Evolutionary conservation across 2,329 filamentous ascomycete genomes (phyloP), one percentile per base, ranked within the genome.

Genomic region (Colletotrichum destructivum): DNA sequence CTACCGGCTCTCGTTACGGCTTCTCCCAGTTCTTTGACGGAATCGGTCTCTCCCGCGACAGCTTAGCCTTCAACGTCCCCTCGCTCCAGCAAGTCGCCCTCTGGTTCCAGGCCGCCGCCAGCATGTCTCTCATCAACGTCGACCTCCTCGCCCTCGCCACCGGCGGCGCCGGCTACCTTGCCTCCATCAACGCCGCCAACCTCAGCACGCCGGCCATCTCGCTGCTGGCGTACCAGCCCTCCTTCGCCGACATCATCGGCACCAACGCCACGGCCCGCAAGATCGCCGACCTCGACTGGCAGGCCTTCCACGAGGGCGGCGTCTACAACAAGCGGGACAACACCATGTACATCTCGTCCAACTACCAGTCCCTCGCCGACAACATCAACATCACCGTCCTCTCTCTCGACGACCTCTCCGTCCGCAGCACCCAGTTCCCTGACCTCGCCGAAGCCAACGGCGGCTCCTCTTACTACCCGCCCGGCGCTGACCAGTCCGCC

Each of bases 371-470:
- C 16, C 69, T 60, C 55, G 51, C 47, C 2, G 70, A 72, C 63
- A 73, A 72, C 64, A 69, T 73, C 47, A 72, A 72, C 65, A 60
- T 72, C 42, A 78, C 76, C 15, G 67, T 76, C 31, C 70, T 76
- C 7, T 73, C 71, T 42, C 68, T 76, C 40, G 72, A 76, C 13
- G 74, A 76, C 59, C 72, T 74, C 42, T 69, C 73, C 13, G 16
- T 67, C 62, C 49, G 38, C 60, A 76, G 73, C 72, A 71, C 71
- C 13, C 74, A 75, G 44, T 73, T 77, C n/a, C 65, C 75, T 4
- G 46, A 60, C 21, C 61, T 77, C 40, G 67, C 71, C 60, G 74
- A 75, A 69, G 74, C 74, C 21, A 77, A 76, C 62, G 76, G 74
- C 38, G 76, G 73, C 21, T 69, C 74, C 11, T 74, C 65, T 0